Percentiles rank a stretch among this genome's conserved stretches.
Evolutionary conservation across 805 yeast species (phyloP).

Genomic region (Lachancea kluyveri): DNA sequence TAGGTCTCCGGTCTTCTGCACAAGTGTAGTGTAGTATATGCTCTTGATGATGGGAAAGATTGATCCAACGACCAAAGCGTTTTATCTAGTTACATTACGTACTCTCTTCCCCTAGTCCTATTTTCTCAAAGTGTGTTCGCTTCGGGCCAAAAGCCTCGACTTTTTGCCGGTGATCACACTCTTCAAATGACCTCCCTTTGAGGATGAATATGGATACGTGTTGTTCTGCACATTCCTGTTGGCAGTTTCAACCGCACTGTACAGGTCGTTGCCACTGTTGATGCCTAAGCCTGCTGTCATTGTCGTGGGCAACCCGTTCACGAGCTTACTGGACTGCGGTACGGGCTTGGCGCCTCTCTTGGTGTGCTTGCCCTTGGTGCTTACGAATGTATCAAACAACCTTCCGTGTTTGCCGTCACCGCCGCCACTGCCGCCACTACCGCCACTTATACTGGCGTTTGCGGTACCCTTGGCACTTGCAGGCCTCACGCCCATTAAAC

Average conservation of each 20-base stretch:
- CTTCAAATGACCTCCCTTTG: too few relatives aligned
- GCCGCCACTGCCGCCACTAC: too few relatives aligned
- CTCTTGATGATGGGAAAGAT: too few relatives aligned
- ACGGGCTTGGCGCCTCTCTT: constrained; percentile 17
- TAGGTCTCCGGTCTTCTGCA: too few relatives aligned
- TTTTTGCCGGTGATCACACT: constrained; percentile 57
- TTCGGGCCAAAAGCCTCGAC: constrained; percentile 56
- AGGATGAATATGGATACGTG: too few relatives aligned
- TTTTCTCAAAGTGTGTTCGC: constrained; percentile 23
- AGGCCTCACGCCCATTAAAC: constrained; percentile 3
- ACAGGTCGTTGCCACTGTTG: too few relatives aligned
- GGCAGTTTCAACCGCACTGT: too few relatives aligned
- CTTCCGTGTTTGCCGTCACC: constrained; percentile 24
- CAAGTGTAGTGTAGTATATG: too few relatives aligned
- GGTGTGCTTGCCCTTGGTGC: constrained; percentile 16
- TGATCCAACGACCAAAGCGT: too few relatives aligned
- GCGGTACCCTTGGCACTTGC: constrained; percentile 1
- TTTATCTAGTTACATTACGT: too few relatives aligned
- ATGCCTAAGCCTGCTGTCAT: constrained; percentile 33
- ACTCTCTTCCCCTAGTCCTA: too few relatives aligned
- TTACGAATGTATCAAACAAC: constrained; percentile 32
- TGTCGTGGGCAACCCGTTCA: constrained; percentile 31
- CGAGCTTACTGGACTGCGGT: constrained; percentile 26
- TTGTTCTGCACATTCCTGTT: too few relatives aligned
- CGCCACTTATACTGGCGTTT: constrained; percentile 3